phyloP scores from a whole-genome alignment of 768 basidiomycete species.

The Naematelia encephala region DNA sequence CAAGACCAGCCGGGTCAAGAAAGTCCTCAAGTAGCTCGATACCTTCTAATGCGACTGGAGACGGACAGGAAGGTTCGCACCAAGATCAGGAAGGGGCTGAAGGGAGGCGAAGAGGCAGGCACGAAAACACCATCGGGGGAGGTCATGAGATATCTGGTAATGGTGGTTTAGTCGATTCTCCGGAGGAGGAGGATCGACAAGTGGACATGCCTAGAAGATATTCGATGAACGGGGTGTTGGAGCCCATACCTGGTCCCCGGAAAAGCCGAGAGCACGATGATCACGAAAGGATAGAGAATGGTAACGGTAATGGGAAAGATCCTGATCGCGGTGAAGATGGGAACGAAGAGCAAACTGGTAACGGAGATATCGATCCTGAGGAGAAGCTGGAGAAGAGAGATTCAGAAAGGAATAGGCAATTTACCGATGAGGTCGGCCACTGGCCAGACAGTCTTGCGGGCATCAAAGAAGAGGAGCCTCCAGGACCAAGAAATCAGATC shows the following conservation, averaged over 20 bases:
- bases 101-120: slow-evolving; percentile 24
- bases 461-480: slow-evolving; percentile 41
- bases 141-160: neutral
- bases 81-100: slow-evolving; percentile 14
- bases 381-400: slow-evolving; percentile 14
- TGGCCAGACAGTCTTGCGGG: slow-evolving; percentile 28
- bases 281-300: neutral
- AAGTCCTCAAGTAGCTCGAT: slow-evolving; percentile 24
- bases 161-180: slow-evolving; percentile 6
- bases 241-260: neutral
- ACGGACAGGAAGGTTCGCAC: neutral
- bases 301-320: neutral
- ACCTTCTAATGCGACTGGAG: slow-evolving; percentile 23
- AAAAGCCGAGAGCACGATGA: neutral
- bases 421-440: slow-evolving; percentile 36
- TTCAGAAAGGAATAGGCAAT: slow-evolving; percentile 12
- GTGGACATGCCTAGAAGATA: neutral
- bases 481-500: slow-evolving; percentile 45
- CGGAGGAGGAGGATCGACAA: slow-evolving; percentile 5
- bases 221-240: neutral
- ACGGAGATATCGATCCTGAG: slow-evolving; percentile 17
- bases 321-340: slow-evolving; percentile 6
- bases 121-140: slow-evolving; percentile 18
- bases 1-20: neutral
- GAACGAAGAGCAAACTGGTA: slow-evolving; percentile 5